phyloP scores from a whole-genome alignment of 2,329 filamentous ascomycete species.

The Xylaria sp. region DNA sequence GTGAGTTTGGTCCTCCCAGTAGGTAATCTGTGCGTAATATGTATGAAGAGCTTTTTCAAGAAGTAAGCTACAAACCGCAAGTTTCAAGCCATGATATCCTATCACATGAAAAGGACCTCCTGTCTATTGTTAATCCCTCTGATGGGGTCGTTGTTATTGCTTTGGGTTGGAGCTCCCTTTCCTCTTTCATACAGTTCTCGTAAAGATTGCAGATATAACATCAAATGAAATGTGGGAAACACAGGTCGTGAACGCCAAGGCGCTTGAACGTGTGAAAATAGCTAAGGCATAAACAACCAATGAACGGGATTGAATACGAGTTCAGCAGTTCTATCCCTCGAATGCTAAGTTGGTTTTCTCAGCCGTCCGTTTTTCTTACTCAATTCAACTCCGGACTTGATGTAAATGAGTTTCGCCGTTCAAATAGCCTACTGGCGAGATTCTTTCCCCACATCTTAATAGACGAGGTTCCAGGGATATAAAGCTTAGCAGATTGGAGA shows the following conservation, averaged over 20 bases:
- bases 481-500: background rate
- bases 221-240: background rate
- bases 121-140: background rate
- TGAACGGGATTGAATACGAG: background rate
- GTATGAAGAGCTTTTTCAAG: slow-evolving; percentile 2
- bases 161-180: background rate
- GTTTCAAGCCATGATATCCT: background rate
- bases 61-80: background rate
- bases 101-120: background rate
- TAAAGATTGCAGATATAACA: background rate
- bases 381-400: slow-evolving; percentile 33
- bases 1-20: background rate
- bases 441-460: background rate
- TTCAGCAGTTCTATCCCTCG: slow-evolving; percentile 2
- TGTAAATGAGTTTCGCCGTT: slow-evolving; percentile 31
- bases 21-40: too few species aligned
- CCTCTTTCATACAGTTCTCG: slow-evolving; percentile 1
- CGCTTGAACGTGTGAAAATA: slow-evolving; percentile 3
- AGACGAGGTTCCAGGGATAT: background rate
- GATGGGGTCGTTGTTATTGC: background rate
- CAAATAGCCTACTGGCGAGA: slow-evolving; percentile 32
- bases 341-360: slow-evolving; percentile 24
- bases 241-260: slow-evolving; percentile 2
- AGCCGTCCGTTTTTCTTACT: slow-evolving; percentile 26
- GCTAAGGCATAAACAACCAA: slow-evolving; percentile 1